Percentiles rank a stretch among this genome's conserved stretches.
These are phyloP conservation scores for Carallia pectinifolia DNA, from an alignment of 345 rosid species.

Conservation along the genomic window DNA sequence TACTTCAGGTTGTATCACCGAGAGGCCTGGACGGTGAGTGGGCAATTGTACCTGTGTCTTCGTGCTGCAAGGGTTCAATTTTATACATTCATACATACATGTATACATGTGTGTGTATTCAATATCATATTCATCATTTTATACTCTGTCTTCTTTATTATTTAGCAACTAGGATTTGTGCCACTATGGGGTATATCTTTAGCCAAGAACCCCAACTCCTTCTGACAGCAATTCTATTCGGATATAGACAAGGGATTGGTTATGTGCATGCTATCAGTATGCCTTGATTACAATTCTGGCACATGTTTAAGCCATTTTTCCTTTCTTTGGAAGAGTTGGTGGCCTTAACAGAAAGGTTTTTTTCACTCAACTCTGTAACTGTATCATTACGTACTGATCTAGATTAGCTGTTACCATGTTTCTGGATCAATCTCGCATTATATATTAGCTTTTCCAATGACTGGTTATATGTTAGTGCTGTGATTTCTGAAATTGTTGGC, in stretches of 20 bases:
- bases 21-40: conserved; percentile 78
- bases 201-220: too few species aligned
- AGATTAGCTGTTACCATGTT: background rate
- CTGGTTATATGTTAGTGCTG: too few species aligned
- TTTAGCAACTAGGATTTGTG: too few species aligned
- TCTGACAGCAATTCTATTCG: too few species aligned
- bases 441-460: background rate
- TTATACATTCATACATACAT: too few species aligned
- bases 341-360: background rate
- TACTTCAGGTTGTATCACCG: conserved; percentile 85
- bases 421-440: background rate
- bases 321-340: background rate
- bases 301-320: background rate
- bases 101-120: too few species aligned
- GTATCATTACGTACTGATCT: background rate
- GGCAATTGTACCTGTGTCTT: background rate
- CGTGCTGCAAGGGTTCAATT: background rate
- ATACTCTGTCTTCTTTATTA: too few species aligned
- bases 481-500: too few species aligned
- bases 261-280: too few species aligned
- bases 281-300: background rate
- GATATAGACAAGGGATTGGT: too few species aligned
- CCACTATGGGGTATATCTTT: too few species aligned
- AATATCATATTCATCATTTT: too few species aligned
- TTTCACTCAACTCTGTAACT: background rate